Percentiles rank a stretch among this genome's conserved stretches.
Conservation (phyloP, 768 basidiomycete species). For the Hygrophorus pudorinus region DNA sequence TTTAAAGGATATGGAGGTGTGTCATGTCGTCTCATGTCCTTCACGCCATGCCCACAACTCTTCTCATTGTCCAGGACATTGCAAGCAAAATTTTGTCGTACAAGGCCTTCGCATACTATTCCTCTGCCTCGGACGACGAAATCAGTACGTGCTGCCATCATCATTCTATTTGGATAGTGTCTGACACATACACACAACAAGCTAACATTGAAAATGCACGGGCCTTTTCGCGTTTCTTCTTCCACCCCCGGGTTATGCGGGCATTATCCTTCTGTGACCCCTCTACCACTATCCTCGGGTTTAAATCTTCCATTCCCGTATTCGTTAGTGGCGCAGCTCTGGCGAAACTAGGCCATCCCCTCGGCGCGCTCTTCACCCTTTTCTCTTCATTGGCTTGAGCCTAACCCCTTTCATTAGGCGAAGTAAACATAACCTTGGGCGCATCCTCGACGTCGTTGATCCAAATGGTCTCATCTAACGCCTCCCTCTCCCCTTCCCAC, state of each 20-base stretch:
- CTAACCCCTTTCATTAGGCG: constrained; percentile 36
- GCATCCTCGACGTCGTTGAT: constrained; percentile 59
- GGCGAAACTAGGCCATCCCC: constrained; percentile 80
- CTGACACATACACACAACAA: constrained; percentile 19
- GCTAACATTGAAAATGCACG: constrained; percentile 60
- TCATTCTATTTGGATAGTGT: not conserved
- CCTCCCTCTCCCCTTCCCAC: constrained; percentile 55
- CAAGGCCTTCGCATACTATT: constrained; percentile 77
- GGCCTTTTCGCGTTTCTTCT: constrained; percentile 82
- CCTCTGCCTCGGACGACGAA: constrained; percentile 80
- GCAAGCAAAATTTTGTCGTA: constrained; percentile 64
- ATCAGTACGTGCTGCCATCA: constrained; percentile 40
- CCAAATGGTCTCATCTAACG: constrained; percentile 79
- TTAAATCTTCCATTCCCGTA: constrained; percentile 62
- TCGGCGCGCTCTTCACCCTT: constrained; percentile 27
- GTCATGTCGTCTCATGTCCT: constrained; percentile 4
- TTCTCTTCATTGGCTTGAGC: not conserved
- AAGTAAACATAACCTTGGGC: constrained; percentile 71
- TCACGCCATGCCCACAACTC: not conserved
- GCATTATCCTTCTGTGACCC: constrained; percentile 54
- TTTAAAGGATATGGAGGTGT: constrained; percentile 76
- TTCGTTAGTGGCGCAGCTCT: constrained; percentile 80
- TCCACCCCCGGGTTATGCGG: constrained; percentile 74
- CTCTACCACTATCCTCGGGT: constrained; percentile 67
- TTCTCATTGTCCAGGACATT: constrained; percentile 35